phyloP scores from a whole-genome alignment of 225 moss, liverwort and hornwort genomes.

The Pseudisothecium myosuroides region DNA sequence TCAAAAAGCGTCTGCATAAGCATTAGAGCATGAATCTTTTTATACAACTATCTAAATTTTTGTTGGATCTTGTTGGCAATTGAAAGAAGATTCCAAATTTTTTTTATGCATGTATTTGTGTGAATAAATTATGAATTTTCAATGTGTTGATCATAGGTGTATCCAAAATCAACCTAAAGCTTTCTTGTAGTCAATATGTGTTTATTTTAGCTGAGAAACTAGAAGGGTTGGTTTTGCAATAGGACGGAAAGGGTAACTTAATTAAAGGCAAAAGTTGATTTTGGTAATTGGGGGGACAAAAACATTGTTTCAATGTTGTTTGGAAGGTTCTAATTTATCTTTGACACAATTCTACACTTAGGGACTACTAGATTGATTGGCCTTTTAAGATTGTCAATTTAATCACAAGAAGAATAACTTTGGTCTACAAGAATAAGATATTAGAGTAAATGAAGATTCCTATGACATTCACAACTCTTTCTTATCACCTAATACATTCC shows the following conservation, averaged over 20 bases:
- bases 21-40: not conserved
- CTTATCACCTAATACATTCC: not conserved
- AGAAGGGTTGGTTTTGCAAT: not conserved
- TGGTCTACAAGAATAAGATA: accelerated
- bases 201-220: not conserved
- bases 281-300: not conserved
- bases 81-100: not conserved
- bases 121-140: not conserved
- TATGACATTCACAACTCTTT: not conserved
- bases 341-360: not conserved
- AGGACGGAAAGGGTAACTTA: not conserved
- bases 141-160: not conserved
- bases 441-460: not conserved
- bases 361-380: not conserved
- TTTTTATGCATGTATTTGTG: not conserved
- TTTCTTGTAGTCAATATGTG: not conserved
- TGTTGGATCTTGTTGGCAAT: not conserved
- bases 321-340: not conserved
- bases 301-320: not conserved
- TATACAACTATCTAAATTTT: not conserved
- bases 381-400: not conserved
- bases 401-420: not conserved
- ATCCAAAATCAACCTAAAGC: not conserved
- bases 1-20: accelerated
- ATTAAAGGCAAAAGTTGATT: not conserved